Base-by-base conservation (phyloP, 1,284 basidiomycete species). In the Schizophyllum commune region DNA sequence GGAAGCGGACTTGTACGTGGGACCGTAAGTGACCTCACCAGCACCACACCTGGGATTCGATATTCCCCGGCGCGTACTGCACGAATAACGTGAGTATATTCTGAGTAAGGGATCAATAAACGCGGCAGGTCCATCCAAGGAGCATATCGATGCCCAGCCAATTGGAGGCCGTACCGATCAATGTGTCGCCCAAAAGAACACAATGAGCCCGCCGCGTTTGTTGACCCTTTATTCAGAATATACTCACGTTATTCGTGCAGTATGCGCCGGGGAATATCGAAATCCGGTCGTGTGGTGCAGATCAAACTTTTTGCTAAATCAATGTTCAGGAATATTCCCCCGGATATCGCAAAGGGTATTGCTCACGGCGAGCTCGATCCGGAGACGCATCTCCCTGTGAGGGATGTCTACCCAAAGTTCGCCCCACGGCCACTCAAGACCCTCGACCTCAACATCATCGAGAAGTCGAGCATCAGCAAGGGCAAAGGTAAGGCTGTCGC, bases 291-390 rank as follows among this genome's bases (percentile, higher is more conserved):
- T 27, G 27, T 27, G 27, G 9, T 47, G 39, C 39, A 47, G 39
- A 17, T 9, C 13, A 13, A 47, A 13, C 13, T 17, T 47, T 47
- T 55, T 32, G 32, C 60, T 63, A 2, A 52, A 33, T 55, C 34
- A 57, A 59, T 63, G 60, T 61, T 47, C 67, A 91, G 88, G 64
- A 74, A 86, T 64, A 72, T 91, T 56, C 84, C 84, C 54, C 74
- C 83, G 58, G 69, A 72, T 34, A 64, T 89, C 33, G 88, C 88
- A 52, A 81, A 80, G 69, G 79, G 79, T 52, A 78, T 98, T 52
- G 93, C 94, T 0, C 65, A 73, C 27, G 96, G 96, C 1, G 84
- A 92, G 63, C 71, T 86, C 33, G 89, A 94, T 73, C 96, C 96
- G 2, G 83, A 89, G 58, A 87, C 86, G 8, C 77, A 83, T 32